Percentiles rank a stretch among this genome's conserved stretches.
These are phyloP conservation scores for Mrakia hoshinonis DNA, from an alignment of 768 basidiomycete genomes.

Conservation along the genomic window DNA sequence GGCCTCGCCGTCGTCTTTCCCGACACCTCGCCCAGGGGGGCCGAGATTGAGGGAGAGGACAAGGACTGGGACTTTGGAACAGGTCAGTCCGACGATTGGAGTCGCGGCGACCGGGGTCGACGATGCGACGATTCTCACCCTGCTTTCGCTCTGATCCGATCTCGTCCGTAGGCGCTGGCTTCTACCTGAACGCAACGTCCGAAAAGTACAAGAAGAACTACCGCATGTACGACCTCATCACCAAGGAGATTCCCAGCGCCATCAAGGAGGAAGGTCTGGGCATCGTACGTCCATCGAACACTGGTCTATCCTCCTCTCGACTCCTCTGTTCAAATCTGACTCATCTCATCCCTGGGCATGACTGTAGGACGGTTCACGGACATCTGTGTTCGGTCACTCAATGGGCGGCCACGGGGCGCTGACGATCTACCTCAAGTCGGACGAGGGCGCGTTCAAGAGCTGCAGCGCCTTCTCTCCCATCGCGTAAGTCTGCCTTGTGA, in stretches of 20 bases:
- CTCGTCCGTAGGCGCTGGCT: conserved; percentile 60
- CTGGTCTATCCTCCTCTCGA: no score
- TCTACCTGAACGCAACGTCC: conserved; percentile 86
- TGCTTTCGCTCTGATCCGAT: background rate
- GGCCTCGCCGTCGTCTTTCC: conserved; percentile 88
- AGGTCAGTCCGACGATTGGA: no score
- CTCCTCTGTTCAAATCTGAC: no score
- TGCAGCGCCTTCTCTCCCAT: conserved; percentile 65
- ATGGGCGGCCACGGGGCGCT: conserved; percentile 98
- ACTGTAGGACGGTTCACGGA: conserved; percentile 67
- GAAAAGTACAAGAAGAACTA: conserved; percentile 48
- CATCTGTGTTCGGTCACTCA: conserved; percentile 89
- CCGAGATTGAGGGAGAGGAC: conserved; percentile 71
- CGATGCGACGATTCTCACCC: no score
- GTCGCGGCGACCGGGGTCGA: no score
- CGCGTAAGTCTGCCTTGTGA: conserved; percentile 33
- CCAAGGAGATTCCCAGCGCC: conserved; percentile 71
- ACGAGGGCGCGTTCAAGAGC: conserved; percentile 59
- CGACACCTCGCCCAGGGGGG: conserved; percentile 90
- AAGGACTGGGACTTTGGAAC: conserved; percentile 67
- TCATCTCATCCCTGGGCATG: background rate
- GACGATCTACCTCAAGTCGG: conserved; percentile 71
- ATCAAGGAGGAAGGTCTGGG: conserved; percentile 54
- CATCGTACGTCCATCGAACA: background rate
- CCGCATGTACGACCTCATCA: conserved; percentile 80